phyloP scores from a whole-genome alignment of 1,284 basidiomycete genomes.

The Butyriboletus appendiculatus region DNA sequence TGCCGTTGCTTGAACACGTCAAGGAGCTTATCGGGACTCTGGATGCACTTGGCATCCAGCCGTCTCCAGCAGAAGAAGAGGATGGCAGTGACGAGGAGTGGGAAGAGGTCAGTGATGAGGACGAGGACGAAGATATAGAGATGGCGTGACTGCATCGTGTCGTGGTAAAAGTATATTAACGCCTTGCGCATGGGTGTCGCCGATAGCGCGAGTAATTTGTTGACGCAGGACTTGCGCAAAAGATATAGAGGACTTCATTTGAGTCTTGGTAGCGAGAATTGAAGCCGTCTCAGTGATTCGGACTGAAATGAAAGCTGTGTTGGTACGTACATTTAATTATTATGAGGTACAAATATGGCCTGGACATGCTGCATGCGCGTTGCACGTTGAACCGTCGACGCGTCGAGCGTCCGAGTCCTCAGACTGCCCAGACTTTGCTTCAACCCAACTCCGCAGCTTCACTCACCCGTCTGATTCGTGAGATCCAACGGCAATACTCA shows the following conservation, averaged over 20 bases:
- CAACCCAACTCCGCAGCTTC: background rate
- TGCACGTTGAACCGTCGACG: background rate
- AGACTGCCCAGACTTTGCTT: background rate
- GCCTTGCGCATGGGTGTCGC: background rate
- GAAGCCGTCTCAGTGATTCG: no score
- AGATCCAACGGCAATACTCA: background rate
- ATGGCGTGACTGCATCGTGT: slow-evolving; percentile 44
- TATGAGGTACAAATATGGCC: background rate
- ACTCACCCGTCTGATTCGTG: background rate
- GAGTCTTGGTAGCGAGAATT: no score
- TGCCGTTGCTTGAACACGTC: slow-evolving; percentile 78
- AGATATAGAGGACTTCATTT: background rate
- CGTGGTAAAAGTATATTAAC: slow-evolving; percentile 12
- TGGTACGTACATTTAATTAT: background rate
- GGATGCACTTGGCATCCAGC: slow-evolving; percentile 67
- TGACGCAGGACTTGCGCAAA: background rate
- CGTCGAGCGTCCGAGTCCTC: background rate
- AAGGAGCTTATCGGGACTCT: slow-evolving; percentile 73
- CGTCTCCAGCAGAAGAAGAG: slow-evolving; percentile 53
- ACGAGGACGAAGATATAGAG: slow-evolving; percentile 60
- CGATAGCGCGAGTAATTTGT: background rate
- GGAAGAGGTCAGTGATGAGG: slow-evolving; percentile 53
- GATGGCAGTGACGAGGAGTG: slow-evolving; percentile 52
- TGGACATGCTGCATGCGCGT: background rate
- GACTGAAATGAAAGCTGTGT: no score